A percentile compares a stretch with the other conserved stretches of the same genome.
phyloP scores from a whole-genome alignment of 1,139 yeast species.

The Blastobotrys elegans region DNA sequence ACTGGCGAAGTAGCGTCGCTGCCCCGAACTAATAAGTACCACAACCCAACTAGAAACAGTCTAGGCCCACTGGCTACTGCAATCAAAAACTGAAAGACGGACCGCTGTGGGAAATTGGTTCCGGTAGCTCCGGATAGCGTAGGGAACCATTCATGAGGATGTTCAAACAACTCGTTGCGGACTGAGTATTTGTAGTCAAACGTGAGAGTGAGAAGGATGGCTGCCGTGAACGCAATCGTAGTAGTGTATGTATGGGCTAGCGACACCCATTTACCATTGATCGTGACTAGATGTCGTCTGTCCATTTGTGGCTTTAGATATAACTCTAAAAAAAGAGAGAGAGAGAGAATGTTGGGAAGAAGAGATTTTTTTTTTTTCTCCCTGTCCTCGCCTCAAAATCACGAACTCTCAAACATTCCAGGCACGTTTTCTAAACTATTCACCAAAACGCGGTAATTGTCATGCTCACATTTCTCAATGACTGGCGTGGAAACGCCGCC shows the following conservation, averaged over 20 bases:
- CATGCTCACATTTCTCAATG: neutral
- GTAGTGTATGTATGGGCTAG: slow-evolving; percentile 45
- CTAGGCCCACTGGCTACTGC: slow-evolving; percentile 58
- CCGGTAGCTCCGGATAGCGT: slow-evolving; percentile 95
- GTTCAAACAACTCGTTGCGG: slow-evolving; percentile 73
- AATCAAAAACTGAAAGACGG: slow-evolving; percentile 75
- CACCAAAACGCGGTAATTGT: neutral
- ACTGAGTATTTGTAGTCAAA: slow-evolving; percentile 84
- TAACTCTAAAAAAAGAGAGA: neutral
- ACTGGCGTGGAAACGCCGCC: neutral
- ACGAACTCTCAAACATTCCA: neutral
- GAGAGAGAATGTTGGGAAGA: neutral
- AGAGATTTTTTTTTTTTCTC: too few relatives aligned
- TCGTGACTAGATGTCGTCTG: slow-evolving; percentile 5
- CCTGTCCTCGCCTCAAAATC: too few relatives aligned
- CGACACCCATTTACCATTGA: slow-evolving; percentile 64
- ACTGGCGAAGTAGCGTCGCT: neutral
- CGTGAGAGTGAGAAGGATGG: slow-evolving; percentile 62
- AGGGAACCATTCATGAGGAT: slow-evolving; percentile 96
- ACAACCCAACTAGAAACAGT: slow-evolving; percentile 61
- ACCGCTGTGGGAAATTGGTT: slow-evolving; percentile 91
- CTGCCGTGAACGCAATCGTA: slow-evolving; percentile 57
- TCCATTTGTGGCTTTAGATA: neutral
- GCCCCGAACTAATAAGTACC: slow-evolving; percentile 40
- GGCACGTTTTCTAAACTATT: neutral